Base-by-base conservation (phyloP, 2,329 filamentous ascomycete genomes). In the Diaporthe sp. region DNA sequence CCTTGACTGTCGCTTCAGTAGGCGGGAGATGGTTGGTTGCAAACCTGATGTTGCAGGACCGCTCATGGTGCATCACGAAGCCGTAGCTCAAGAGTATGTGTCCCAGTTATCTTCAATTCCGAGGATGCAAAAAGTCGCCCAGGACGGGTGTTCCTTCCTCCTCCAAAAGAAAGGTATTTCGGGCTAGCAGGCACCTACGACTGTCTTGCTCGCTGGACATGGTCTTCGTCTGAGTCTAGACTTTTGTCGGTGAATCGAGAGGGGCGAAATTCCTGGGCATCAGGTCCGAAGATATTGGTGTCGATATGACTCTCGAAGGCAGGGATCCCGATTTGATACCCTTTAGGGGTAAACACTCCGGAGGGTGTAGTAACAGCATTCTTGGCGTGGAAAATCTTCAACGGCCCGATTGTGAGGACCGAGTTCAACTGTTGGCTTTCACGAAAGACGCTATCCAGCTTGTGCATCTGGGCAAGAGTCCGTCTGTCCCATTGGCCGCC, bases 381-480 rank as follows among this genome's bases (percentile, higher is more conserved):
- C 0, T 78, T 80, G 9, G 82, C 81, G n/a, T 82, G 78, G 46
- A 85, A 82, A 75, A 80, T 79, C 76, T 83, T 83, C 79, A 82
- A 80, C 59, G 84, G 76, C 28, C 82, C 82, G 59, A 82, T 78
- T 55, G 83, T 81, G 67, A 84, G 79, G 76, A 86, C 83, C 10
- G 80, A 81, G 77, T 83, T 84, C 49, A 86, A 76, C 0, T 85
- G 83, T 67, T 86, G 80, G 34, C 81, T 84, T 78, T 88, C 86
- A 62, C 83, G 83, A 61, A 87, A 78, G 31, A 82, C 82, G 19
- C 83, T 85, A 78, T 88, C 85, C 22, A 86, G 76, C 69, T 81
- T 83, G 57, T 78, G 76, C 81, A 85, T 83, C 37, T 82, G 81
- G 13, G 81, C 79, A 19, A 87, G 77, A 22, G 79, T 81, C 44